A percentile compares a stretch with the other conserved stretches of the same genome.
phyloP scores from a whole-genome alignment of 257 asterid genomes.

The Scutellaria minor region DNA sequence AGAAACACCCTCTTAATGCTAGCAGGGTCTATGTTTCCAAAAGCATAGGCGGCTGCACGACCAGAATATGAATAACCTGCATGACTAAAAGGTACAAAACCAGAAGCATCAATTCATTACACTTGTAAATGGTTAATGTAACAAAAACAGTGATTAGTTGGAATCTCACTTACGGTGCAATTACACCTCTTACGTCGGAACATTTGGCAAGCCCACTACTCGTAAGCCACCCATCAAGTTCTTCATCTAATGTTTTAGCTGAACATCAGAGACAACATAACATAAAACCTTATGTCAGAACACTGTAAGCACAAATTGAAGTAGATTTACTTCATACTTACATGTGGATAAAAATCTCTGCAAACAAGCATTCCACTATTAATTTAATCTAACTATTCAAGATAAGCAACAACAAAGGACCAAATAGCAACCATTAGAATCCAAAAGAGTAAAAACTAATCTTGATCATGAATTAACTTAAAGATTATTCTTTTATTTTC shows the following conservation, averaged over 20 bases:
- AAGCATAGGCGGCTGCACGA: constrained; percentile 97
- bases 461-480: constrained; percentile 9
- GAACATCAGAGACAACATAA: constrained; percentile 26
- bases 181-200: constrained; percentile 88
- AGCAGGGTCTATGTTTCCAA: constrained; percentile 88
- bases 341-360: neutral
- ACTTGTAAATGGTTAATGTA: no score
- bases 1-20: constrained; percentile 88
- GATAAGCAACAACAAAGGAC: constrained; percentile 16
- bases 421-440: neutral
- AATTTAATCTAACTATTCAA: neutral
- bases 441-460: neutral
- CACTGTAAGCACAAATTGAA: neutral
- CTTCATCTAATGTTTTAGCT: constrained; percentile 73
- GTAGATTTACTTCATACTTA: neutral
- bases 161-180: constrained; percentile 87
- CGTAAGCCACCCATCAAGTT: constrained; percentile 90
- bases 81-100: constrained; percentile 66
- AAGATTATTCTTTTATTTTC: neutral
- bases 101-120: neutral
- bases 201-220: constrained; percentile 68
- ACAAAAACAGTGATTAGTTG: constrained; percentile 16
- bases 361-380: no score
- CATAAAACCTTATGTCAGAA: constrained; percentile 23
- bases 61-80: constrained; percentile 99